phyloP scores from a whole-genome alignment of 768 basidiomycete species.

The Podaxis sp. region DNA sequence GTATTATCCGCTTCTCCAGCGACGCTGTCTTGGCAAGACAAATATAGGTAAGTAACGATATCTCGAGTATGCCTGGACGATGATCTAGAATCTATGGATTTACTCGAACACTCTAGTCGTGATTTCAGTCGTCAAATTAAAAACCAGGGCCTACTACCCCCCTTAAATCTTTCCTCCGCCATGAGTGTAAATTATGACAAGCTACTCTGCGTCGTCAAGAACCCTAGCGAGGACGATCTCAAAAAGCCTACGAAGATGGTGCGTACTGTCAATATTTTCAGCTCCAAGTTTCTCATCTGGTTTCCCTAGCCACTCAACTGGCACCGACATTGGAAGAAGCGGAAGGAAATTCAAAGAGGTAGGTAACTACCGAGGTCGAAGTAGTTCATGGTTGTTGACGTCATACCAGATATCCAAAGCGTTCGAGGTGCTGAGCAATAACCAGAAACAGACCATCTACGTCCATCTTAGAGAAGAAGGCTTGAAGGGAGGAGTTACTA shows the following conservation, averaged over 20 bases:
- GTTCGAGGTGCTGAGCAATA: slow-evolving; percentile 91
- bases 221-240: slow-evolving; percentile 80
- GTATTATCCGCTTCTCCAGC: too few relatives aligned
- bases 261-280: slow-evolving; percentile 18
- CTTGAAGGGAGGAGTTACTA: slow-evolving; percentile 70
- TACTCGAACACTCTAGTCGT: slow-evolving; percentile 28
- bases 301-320: slow-evolving; percentile 75
- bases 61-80: too few relatives aligned
- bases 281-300: slow-evolving; percentile 8
- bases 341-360: slow-evolving; percentile 90
- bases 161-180: slow-evolving; percentile 8
- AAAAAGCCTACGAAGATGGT: slow-evolving; percentile 97
- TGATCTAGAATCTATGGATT: too few relatives aligned
- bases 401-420: slow-evolving; percentile 79
- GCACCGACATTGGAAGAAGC: slow-evolving; percentile 91
- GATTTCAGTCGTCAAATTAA: slow-evolving; percentile 12
- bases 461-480: slow-evolving; percentile 97
- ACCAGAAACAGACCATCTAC: slow-evolving; percentile 80
- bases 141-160: neutral
- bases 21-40: too few relatives aligned
- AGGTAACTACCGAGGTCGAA: slow-evolving; percentile 16
- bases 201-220: slow-evolving; percentile 67
- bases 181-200: slow-evolving; percentile 94
- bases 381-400: neutral
- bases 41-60: too few relatives aligned